Percentiles rank a stretch among this genome's conserved stretches.
Conservation (phyloP, 129 eudicot species). For the Deinandra increscens region DNA sequence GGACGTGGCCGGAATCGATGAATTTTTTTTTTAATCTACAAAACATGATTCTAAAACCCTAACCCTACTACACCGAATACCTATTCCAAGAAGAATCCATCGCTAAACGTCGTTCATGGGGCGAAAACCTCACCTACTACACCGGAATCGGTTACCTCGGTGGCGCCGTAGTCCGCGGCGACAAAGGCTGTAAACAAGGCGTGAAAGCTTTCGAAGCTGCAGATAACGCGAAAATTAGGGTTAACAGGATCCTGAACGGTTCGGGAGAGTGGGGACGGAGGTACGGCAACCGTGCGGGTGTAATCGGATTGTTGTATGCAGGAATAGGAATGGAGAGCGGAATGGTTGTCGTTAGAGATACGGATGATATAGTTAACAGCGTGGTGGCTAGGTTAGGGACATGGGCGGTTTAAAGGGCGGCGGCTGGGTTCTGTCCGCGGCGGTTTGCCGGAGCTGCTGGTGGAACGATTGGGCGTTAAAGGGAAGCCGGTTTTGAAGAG, state of each 20-base stretch:
- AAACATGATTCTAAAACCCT: too few species aligned
- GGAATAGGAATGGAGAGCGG: conserved; percentile 87
- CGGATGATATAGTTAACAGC: conserved; percentile 67
- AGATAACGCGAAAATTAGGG: conserved; percentile 60
- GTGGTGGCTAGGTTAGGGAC: conserved; percentile 82
- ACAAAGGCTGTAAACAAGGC: conserved; percentile 55
- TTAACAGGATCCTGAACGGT: conserved; percentile 67
- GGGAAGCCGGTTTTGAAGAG: conserved; percentile 74
- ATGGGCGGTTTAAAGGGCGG: conserved; percentile 73
- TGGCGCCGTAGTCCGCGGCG: conserved; percentile 70
- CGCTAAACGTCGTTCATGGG: conserved; percentile 94
- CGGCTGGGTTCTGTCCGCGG: conserved; percentile 71
- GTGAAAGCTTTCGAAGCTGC: conserved; percentile 58
- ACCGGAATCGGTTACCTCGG: conserved; percentile 85
- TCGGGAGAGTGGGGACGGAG: conserved; percentile 60
- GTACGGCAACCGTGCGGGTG: conserved; percentile 71
- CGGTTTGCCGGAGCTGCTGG: conserved; percentile 93
- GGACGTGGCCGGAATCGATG: too few species aligned
- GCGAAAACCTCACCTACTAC: conserved; percentile 89
- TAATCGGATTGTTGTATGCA: conserved; percentile 65
- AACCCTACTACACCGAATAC: too few species aligned
- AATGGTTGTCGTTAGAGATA: conserved; percentile 59
- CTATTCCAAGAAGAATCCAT: conserved; percentile 83
- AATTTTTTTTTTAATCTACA: too few species aligned
- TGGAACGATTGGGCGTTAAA: conserved; percentile 59